Evolutionary conservation across 371 early-diverging fungal species (phyloP).

Genomic region (Choanephora cucurbitarum): DNA sequence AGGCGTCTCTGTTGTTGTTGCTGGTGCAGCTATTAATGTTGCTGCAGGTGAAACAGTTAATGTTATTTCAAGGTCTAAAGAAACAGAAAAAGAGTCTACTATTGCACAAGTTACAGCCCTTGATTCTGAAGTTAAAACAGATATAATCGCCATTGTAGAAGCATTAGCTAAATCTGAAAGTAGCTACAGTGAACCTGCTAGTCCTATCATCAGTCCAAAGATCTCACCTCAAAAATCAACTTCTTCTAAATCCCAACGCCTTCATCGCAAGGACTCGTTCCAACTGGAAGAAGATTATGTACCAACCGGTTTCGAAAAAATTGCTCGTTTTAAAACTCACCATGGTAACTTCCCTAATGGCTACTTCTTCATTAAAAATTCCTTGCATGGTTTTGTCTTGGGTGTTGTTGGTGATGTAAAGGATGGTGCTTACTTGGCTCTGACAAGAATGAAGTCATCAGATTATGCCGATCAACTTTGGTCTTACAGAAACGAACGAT

Average conservation of each 20-base stretch:
- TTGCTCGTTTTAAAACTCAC: constrained; percentile 41
- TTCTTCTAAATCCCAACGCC: constrained; percentile 12
- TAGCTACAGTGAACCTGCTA: neutral
- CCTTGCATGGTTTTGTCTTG: constrained; percentile 45
- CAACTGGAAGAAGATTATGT: constrained; percentile 32
- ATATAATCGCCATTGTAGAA: constrained; percentile 10
- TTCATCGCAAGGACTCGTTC: constrained; percentile 29
- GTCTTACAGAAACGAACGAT: constrained; percentile 49
- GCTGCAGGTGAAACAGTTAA: constrained; percentile 13
- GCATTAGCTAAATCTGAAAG: constrained; percentile 6
- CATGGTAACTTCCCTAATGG: constrained; percentile 34
- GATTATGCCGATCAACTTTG: constrained; percentile 56
- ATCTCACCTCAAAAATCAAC: constrained; percentile 14
- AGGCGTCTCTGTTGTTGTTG: constrained; percentile 16
- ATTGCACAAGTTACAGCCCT: constrained; percentile 1
- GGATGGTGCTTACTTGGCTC: constrained; percentile 25
- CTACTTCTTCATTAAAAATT: constrained; percentile 50
- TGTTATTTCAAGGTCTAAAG: constrained; percentile 2
- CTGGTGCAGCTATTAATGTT: constrained; percentile 9
- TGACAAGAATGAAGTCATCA: constrained; percentile 33
- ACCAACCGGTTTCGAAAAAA: constrained; percentile 46
- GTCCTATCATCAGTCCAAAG: neutral
- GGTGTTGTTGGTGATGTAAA: constrained; percentile 33
- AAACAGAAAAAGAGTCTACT: neutral
- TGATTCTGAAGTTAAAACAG: constrained; percentile 4